Evolutionary conservation across 495 filamentous ascomycete species (phyloP), one percentile per base, ranked within the genome.

Genomic region (Podospora sp.): DNA sequence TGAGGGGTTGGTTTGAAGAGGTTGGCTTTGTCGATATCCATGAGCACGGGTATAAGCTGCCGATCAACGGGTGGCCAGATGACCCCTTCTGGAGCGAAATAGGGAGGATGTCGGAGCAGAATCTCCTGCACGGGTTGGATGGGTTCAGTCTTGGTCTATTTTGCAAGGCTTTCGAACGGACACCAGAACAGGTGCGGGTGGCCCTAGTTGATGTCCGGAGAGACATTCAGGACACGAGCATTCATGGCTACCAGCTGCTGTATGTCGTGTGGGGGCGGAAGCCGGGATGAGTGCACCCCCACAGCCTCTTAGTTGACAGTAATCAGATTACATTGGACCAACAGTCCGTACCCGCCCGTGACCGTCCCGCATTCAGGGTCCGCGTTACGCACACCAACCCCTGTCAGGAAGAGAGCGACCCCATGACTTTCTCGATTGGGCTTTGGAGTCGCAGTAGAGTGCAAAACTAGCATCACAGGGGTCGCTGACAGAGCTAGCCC

Each of bases 1-100:
- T 88, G 29, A 84, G 83, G 58, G 71, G 72, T 3, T 88, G 85
- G 81, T 86, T 88, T 74, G 75, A 80, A 66, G 83, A 88, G 62
- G 80, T 85, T 0, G 89, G 89, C 0, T 92, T 90, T 62, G 83
- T 86, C 12, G 87, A 91, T 63, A 81, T 92, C 18, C 77, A 86
- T 53, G 83, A 89, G 71, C 72, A 74, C 14, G 62, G 84, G 6
- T 80, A 80, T 67, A 88, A 87, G 73, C 69, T 89, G 1, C 89
- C 89, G 3, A 77, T 83, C 18, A 88, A 87, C 66, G 75, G 80
- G 2, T 91, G 89, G 72, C 67, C 79, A 8, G 65, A 64, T 29
- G 73, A 73, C 4, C 7, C 16, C 16, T 65, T 70, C 12, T 58
- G 74, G 0, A 74, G 76, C 29, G 72, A 74, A 9, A 62, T 80